Evolutionary conservation across 2,329 filamentous ascomycete species (phyloP).

Genomic region (Beauveria australis): DNA sequence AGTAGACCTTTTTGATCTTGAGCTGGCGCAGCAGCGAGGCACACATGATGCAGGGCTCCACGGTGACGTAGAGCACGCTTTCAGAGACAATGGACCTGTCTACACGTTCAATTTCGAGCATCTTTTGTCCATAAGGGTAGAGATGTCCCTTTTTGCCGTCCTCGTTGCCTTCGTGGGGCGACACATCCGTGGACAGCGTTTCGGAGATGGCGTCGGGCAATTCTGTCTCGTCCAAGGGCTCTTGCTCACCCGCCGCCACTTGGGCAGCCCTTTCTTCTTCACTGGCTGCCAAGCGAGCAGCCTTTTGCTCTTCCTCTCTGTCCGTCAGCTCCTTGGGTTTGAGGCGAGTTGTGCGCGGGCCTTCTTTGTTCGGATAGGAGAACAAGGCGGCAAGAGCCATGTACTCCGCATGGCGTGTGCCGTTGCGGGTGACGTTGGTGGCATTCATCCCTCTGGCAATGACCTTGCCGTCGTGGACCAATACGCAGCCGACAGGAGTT

Average conservation of each 20-base stretch:
- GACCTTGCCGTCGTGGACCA: conserved; percentile 70
- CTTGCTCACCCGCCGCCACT: background rate
- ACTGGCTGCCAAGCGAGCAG: conserved; percentile 12
- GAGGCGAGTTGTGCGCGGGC: conserved; percentile 23
- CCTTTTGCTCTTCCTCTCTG: conserved; percentile 13
- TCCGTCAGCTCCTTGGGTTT: conserved; percentile 25
- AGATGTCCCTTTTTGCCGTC: conserved; percentile 47
- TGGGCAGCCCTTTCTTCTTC: conserved; percentile 20
- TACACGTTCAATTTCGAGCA: conserved; percentile 47
- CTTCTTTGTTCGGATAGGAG: conserved; percentile 29
- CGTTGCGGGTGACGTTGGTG: conserved; percentile 83
- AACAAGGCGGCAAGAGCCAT: conserved; percentile 63
- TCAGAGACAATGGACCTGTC: conserved; percentile 61
- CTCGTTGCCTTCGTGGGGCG: conserved; percentile 39
- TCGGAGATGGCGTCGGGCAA: conserved; percentile 12
- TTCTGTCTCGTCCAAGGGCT: background rate
- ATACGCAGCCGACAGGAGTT: conserved; percentile 92
- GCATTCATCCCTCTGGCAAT: conserved; percentile 95
- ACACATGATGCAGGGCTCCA: conserved; percentile 99
- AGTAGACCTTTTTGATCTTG: conserved; percentile 82
- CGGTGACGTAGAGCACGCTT: conserved; percentile 83
- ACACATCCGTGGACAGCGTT: conserved; percentile 16
- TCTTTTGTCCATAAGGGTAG: conserved; percentile 54
- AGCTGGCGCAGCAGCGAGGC: conserved; percentile 86
- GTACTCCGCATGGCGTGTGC: conserved; percentile 92